phyloP scores from a whole-genome alignment of 495 filamentous ascomycete species.

The Penicillium dipodomyicola region DNA sequence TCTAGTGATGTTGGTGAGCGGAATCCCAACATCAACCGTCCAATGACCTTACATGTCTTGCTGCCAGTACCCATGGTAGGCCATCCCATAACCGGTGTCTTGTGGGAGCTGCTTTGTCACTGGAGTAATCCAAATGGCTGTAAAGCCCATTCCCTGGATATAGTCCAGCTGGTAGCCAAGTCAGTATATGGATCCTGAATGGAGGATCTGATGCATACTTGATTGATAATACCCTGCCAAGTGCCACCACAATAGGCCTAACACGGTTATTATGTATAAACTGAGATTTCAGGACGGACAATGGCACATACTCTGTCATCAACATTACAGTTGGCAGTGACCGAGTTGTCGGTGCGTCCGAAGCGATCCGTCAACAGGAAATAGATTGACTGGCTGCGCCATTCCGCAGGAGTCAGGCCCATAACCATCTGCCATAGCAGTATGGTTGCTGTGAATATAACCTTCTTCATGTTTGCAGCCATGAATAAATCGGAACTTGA shows the following conservation, averaged over 20 bases:
- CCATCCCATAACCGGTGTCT: slow-evolving; percentile 50
- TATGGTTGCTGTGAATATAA: slow-evolving; percentile 1
- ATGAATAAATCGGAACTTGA: background rate
- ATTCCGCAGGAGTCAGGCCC: slow-evolving; percentile 48
- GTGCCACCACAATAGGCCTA: slow-evolving; percentile 71
- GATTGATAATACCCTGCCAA: slow-evolving; percentile 68
- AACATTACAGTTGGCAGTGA: slow-evolving; percentile 51
- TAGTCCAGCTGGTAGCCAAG: slow-evolving; percentile 38
- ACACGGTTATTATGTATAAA: background rate
- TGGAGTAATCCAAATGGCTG: slow-evolving; percentile 80
- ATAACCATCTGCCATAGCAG: slow-evolving; percentile 16
- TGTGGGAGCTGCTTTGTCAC: slow-evolving; percentile 60
- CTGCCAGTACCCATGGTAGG: slow-evolving; percentile 79
- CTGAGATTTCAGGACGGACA: too few relatives aligned
- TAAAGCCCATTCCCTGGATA: slow-evolving; percentile 75
- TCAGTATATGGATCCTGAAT: background rate
- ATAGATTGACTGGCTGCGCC: slow-evolving; percentile 67
- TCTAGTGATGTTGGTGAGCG: slow-evolving; percentile 15
- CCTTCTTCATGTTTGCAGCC: background rate
- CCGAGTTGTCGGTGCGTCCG: slow-evolving; percentile 65
- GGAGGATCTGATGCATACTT: slow-evolving; percentile 37
- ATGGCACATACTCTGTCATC: slow-evolving; percentile 30
- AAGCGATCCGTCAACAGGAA: slow-evolving; percentile 75
- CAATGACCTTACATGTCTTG: slow-evolving; percentile 51
- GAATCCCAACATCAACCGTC: background rate